A percentile compares a stretch with the other conserved stretches of the same genome.
These are phyloP conservation scores for Komagataella populi DNA, from an alignment of 805 yeast genomes.

Conservation along the genomic window DNA sequence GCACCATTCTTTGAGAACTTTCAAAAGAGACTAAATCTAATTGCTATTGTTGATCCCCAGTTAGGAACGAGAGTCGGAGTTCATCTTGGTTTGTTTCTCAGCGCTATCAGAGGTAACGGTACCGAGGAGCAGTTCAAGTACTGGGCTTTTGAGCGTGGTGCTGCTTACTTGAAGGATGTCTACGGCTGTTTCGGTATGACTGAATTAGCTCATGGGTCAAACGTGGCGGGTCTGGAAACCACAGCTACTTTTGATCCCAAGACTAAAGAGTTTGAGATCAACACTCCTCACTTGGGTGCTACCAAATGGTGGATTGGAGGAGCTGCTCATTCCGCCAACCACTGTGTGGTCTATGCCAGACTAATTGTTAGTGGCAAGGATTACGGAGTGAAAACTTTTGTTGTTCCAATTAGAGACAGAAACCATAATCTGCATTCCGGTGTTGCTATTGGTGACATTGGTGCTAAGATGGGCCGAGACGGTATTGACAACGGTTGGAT, in stretches of 20 bases:
- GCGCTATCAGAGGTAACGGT: conserved; percentile 79
- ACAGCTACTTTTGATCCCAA: conserved; percentile 65
- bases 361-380: conserved; percentile 72
- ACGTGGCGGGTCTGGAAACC: conserved; percentile 90
- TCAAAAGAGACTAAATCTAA: conserved; percentile 42
- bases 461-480: conserved; percentile 91
- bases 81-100: conserved; percentile 74
- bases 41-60: conserved; percentile 65
- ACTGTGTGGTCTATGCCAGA: conserved; percentile 75
- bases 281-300: conserved; percentile 86
- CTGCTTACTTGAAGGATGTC: conserved; percentile 41
- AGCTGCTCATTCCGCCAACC: conserved; percentile 90
- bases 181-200: conserved; percentile 93
- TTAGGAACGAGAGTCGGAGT: conserved; percentile 76
- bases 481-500: conserved; percentile 97
- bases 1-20: conserved; percentile 27
- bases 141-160: conserved; percentile 68
- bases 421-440: conserved; percentile 69
- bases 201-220: conserved; percentile 86
- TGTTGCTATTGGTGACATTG: conserved; percentile 79
- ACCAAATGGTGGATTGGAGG: conserved; percentile 99
- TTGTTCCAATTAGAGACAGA: conserved; percentile 77
- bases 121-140: conserved; percentile 70
- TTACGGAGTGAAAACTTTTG: conserved; percentile 85
- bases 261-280: conserved; percentile 55